Evolutionary conservation across 1,284 basidiomycete genomes (phyloP).

Genomic region (Sanghuangporus baumii): DNA sequence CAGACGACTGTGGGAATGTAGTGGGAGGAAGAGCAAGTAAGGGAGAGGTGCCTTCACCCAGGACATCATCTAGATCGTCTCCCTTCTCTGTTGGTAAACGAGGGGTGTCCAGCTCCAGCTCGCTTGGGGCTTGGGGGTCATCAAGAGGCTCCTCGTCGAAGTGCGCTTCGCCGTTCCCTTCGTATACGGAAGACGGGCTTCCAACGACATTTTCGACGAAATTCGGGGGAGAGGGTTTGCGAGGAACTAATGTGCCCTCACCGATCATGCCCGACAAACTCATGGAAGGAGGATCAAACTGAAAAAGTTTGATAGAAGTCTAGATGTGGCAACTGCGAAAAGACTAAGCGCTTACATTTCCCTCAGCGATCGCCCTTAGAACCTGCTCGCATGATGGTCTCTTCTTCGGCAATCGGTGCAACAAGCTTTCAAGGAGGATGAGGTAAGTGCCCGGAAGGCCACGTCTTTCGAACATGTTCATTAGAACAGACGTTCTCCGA

Average conservation of each 20-base stretch:
- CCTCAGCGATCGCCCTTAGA: conserved; percentile 53
- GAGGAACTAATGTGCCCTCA: conserved; percentile 12
- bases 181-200: neutral
- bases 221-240: neutral
- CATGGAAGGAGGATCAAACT: conserved; percentile 23
- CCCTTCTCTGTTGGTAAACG: neutral
- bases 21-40: conserved; percentile 2
- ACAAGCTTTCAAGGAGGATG: conserved; percentile 64
- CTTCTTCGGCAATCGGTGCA: conserved; percentile 51
- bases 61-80: neutral
- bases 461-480: conserved; percentile 55
- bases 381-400: conserved; percentile 75
- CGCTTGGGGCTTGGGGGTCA: neutral
- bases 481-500: conserved; percentile 46
- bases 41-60: neutral
- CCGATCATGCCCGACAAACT: neutral
- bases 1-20: neutral
- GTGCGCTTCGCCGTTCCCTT: neutral
- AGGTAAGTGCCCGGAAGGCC: conserved; percentile 66
- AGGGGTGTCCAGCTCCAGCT: neutral
- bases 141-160: neutral
- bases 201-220: neutral
- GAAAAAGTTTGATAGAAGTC: neutral
- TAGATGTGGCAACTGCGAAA: neutral
- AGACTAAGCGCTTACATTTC: conserved; percentile 42